A percentile compares a stretch with the other conserved stretches of the same genome.
Evolutionary conservation across 306 rosid genomes (phyloP).

Genomic region (Ziziphus jujuba): DNA sequence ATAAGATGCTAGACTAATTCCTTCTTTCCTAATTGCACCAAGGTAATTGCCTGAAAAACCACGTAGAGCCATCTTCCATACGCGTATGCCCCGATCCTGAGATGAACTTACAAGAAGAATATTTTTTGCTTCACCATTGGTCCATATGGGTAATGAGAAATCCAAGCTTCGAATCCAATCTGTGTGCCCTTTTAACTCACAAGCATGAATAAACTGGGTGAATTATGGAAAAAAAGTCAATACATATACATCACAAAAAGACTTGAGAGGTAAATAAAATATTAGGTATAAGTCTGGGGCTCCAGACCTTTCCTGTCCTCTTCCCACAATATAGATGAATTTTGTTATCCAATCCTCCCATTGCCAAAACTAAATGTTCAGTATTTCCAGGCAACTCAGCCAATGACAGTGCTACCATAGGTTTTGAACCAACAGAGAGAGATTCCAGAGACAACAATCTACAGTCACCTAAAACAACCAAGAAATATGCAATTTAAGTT

Average conservation of each 20-base stretch:
- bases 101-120: constrained; percentile 88
- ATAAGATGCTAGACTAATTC: constrained; percentile 74
- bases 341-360: constrained; percentile 97
- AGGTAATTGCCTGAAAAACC: constrained; percentile 40
- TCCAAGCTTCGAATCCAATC: constrained; percentile 99
- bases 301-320: constrained; percentile 71
- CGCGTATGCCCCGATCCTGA: constrained; percentile 87
- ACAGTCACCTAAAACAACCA: constrained; percentile 65
- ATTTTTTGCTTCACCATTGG: constrained; percentile 48
- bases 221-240: constrained; percentile 23
- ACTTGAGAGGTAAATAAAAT: constrained; percentile 4
- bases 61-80: constrained; percentile 69
- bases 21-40: constrained; percentile 42
- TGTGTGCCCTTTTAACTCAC: constrained; percentile 89
- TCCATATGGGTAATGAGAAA: constrained; percentile 69
- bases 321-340: constrained; percentile 86
- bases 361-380: constrained; percentile 70
- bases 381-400: constrained; percentile 77
- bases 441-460: constrained; percentile 59
- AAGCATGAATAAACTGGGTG: constrained; percentile 69
- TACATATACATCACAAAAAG: constrained; percentile 12
- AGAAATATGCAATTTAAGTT: constrained; percentile 1
- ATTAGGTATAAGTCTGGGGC: constrained; percentile 12
- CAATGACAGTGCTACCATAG: constrained; percentile 84
- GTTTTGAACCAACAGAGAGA: constrained; percentile 69